Base-by-base conservation (phyloP, 2,329 filamentous ascomycete species). In the Calonectria pseudoturangicola region DNA sequence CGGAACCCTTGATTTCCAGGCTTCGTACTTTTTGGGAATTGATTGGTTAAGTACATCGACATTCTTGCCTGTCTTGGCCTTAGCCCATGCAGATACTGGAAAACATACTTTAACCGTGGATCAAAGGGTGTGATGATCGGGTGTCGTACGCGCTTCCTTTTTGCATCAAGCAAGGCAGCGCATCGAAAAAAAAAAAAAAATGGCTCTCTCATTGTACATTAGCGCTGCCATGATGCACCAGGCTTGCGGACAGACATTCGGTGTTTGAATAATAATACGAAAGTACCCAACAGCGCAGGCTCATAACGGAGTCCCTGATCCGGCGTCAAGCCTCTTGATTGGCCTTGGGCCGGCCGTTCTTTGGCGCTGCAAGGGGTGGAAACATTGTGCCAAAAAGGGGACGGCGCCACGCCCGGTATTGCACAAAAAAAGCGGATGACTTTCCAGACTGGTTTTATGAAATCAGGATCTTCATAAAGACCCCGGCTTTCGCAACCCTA, bases 291-390 rank as follows among this genome's bases (percentile, higher is more conserved):
- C 54, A 62, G 43, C 30, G 66, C 66, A 50, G 51, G 30, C 43
- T 68, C 21, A 62, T 33, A 62, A 66, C 33, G 41, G 28, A 36
- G 39, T 30, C 70, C 70, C 65, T 72, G 70, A 41, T 25, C 58
- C 41, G 50, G 33, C 39, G 43, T 54, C 56, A 27, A 45, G 30
- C 43, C 39, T 41, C 63, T 47, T 62, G 56, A 72, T 72, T 72
- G 70, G 70, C 50, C 63, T 72, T 65, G 48, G 47, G 15, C 56
- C 25, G 47, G 70, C n/a, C 58, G 41, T 25, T 65, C 58, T 65
- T 66, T 68, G 65, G 70, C 65, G 70, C 58, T 60, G 70, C 70
- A 72, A 67, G 70, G 70, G 58, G 58, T 58, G 65, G 70, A 58
- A 41, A 65, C 56, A 66, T 28, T 12, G 58, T 65, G 30, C 70